Base-by-base conservation (phyloP, 202 grass and related monocot species). In the Schoenoplectus triqueter region DNA sequence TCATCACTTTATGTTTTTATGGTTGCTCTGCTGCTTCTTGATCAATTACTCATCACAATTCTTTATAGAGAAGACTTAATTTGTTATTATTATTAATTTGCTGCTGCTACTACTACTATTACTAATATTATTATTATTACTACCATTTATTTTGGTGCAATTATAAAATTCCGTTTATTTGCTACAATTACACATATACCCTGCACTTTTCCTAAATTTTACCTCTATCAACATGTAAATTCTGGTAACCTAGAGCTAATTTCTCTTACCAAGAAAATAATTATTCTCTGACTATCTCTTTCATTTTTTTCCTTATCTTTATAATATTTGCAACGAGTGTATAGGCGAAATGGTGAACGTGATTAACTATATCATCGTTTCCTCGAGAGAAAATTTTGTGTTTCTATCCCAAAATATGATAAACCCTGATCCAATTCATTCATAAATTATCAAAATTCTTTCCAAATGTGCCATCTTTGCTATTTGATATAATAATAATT, bases 381-480 rank as follows among this genome's bases (percentile, higher is more conserved):
- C 46, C 45, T 10, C 8, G 54, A 2, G 51, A 3, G 1, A 39
- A 39, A 15, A 40, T 41, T 10, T 75, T 56, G 71, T 74, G 31
- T 74, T 77, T 51, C 56, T 77, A 20, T 39, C 73, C 31, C 73
- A 77, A 77, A 55, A 57, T 14, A 15, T 31, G 10, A 54, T 77
- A 56, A 52, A 6, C 11, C 21, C 48, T 77, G 19, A 54, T 49
- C 17, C 2, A 48, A n/a, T 66, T 71, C 10, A 10, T 50, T 73
- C n/a, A n/a, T 47, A 46, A 66, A 50, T 73, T 19, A 50, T 59
- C 50, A 77, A 40, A 56, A 14, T 57, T 57, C 21, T 56, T 57
- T 77, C 31, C 14, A 56, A 22, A 44, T 68, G 1, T 5, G 39
- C 4, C 13, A 70, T 70, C 66, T 15, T 69, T 44, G 66, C 44